Percentiles rank a stretch among this genome's conserved stretches.
These are phyloP conservation scores for Stephania japonica DNA, from an alignment of 164 flowering plant genomes.

Conservation along the genomic window DNA sequence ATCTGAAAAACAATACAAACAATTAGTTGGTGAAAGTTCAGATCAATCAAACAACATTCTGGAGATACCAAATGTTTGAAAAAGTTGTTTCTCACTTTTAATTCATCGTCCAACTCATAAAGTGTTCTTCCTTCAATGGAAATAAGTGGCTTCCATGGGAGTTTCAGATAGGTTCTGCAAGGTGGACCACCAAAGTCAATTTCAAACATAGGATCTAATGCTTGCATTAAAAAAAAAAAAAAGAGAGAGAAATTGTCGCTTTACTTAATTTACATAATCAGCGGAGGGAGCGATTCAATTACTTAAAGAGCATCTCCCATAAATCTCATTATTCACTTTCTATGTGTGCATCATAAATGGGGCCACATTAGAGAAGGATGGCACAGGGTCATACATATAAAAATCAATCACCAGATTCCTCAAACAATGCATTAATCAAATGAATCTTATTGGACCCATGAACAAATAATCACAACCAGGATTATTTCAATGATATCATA, in stretches of 20 bases:
- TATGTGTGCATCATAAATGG: background rate
- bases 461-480: background rate
- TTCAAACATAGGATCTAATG: background rate
- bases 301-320: background rate
- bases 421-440: background rate
- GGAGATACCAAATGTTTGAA: background rate
- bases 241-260: background rate
- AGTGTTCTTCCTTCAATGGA: slow-evolving; percentile 71
- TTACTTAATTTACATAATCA: background rate
- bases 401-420: background rate
- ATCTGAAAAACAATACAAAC: slow-evolving; percentile 36
- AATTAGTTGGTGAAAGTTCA: background rate
- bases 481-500: background rate
- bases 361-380: background rate
- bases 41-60: slow-evolving; percentile 3
- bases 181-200: slow-evolving; percentile 2
- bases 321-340: background rate
- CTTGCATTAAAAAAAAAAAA: background rate
- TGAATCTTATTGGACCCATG: background rate
- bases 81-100: slow-evolving; percentile 38
- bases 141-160: slow-evolving; percentile 92
- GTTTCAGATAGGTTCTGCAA: slow-evolving; percentile 78
- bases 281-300: background rate
- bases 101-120: slow-evolving; percentile 57
- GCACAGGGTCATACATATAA: background rate